Evolutionary conservation across 768 basidiomycete genomes (phyloP).

Genomic region (Mycena metata): DNA sequence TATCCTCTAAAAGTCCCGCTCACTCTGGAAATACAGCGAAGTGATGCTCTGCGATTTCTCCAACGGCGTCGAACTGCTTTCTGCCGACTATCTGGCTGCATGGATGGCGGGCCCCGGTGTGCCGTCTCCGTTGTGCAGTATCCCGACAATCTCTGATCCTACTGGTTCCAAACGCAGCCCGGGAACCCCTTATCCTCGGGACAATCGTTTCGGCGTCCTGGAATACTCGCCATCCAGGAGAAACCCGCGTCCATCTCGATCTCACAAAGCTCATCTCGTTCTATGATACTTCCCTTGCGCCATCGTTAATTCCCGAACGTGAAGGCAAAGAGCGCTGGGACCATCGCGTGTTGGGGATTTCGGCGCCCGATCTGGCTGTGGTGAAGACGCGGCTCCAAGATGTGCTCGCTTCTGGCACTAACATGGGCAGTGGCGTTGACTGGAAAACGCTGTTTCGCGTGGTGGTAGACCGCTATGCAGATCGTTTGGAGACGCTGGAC

Average conservation of each 20-base stretch:
- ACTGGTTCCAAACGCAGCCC: constrained; percentile 20
- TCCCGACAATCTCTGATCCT: neutral
- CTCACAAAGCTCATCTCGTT: constrained; percentile 50
- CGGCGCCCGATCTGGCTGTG: constrained; percentile 39
- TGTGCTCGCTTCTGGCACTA: constrained; percentile 13
- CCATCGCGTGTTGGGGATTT: constrained; percentile 48
- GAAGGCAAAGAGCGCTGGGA: constrained; percentile 44
- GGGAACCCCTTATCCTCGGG: constrained; percentile 23
- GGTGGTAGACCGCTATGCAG: constrained; percentile 48
- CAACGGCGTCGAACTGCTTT: constrained; percentile 44
- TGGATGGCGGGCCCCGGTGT: constrained; percentile 14
- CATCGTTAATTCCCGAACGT: constrained; percentile 46
- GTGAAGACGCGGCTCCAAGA: constrained; percentile 28
- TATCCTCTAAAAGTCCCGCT: neutral
- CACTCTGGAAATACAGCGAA: constrained; percentile 44
- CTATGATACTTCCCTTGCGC: constrained; percentile 49
- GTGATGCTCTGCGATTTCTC: constrained; percentile 52
- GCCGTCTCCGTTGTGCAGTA: neutral
- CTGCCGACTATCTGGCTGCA: constrained; percentile 36
- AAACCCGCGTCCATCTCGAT: constrained; percentile 50
- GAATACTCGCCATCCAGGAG: constrained; percentile 51
- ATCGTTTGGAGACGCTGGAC: constrained; percentile 45
- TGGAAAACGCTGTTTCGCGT: constrained; percentile 48
- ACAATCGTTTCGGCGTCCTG: constrained; percentile 45
- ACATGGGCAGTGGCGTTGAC: constrained; percentile 46